Percentiles rank a stretch among this genome's conserved stretches.
Evolutionary conservation across 768 basidiomycete species (phyloP).

Genomic region (Suillus subluteus): DNA sequence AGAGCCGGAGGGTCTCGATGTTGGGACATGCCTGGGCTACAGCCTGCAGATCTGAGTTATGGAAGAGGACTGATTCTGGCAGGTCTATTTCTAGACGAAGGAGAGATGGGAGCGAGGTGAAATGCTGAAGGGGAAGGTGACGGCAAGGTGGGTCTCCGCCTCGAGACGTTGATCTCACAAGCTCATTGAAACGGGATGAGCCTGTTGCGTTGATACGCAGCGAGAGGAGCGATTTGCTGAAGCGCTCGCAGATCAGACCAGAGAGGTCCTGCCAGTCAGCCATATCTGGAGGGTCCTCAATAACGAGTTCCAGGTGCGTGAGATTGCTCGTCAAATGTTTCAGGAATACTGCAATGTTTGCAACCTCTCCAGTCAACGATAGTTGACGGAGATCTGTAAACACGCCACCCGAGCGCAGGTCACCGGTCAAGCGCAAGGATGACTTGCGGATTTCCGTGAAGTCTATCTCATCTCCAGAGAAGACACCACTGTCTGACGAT

Average conservation of each 20-base stretch:
- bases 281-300: constrained; percentile 78
- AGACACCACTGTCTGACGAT: constrained; percentile 77
- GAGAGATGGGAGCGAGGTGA: constrained; percentile 57
- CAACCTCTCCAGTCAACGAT: constrained; percentile 70
- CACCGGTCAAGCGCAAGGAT: constrained; percentile 63
- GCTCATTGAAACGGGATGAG: constrained; percentile 77
- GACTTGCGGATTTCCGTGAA: constrained; percentile 78
- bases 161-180: constrained; percentile 75
- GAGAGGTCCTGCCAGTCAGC: constrained; percentile 79
- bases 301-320: constrained; percentile 70
- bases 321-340: constrained; percentile 69
- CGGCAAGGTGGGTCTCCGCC: constrained; percentile 60
- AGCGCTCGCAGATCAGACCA: constrained; percentile 61
- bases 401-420: constrained; percentile 55
- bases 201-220: constrained; percentile 68
- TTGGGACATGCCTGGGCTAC: constrained; percentile 66
- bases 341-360: constrained; percentile 73
- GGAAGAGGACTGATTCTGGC: constrained; percentile 73
- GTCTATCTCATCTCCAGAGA: constrained; percentile 77
- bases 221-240: constrained; percentile 59
- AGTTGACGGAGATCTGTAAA: constrained; percentile 63
- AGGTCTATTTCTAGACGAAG: constrained; percentile 76
- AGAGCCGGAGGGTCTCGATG: constrained; percentile 69
- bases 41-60: constrained; percentile 58
- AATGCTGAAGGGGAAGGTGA: constrained; percentile 62